A percentile compares a stretch with the other conserved stretches of the same genome.
phyloP scores from a whole-genome alignment of 306 rosid genomes.

The Vigna angularis region DNA sequence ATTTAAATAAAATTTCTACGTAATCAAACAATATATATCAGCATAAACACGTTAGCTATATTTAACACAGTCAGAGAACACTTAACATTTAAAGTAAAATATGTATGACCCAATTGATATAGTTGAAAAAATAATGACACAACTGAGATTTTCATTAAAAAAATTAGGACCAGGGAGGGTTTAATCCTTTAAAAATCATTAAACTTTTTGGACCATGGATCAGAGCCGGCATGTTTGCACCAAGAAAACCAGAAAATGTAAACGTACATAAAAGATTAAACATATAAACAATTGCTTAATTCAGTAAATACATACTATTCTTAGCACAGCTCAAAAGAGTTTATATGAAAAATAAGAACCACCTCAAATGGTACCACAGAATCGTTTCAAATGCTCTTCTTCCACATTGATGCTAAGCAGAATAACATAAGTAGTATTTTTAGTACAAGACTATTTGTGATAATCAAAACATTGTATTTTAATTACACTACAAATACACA shows the following conservation, averaged over 20 bases:
- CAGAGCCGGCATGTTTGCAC: neutral
- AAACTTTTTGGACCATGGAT: neutral
- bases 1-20: too few species aligned
- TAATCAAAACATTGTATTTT: constrained; percentile 41
- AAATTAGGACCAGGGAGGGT: too few species aligned
- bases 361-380: constrained; percentile 5
- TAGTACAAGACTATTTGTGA: constrained; percentile 39
- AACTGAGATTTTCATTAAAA: too few species aligned
- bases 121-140: too few species aligned
- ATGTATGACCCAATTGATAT: too few species aligned
- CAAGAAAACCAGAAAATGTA: neutral
- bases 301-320: neutral
- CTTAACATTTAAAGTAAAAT: too few species aligned
- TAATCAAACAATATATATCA: too few species aligned
- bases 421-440: constrained; percentile 26
- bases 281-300: neutral
- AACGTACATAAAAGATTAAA: neutral
- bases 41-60: too few species aligned
- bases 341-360: neutral
- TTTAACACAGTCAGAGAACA: too few species aligned
- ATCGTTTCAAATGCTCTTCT: neutral
- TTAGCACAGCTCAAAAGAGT: neutral
- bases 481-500: constrained; percentile 50
- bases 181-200: too few species aligned
- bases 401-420: neutral